phyloP scores from a whole-genome alignment of 164 flowering plant species.

The Chimonanthus salicifolius region DNA sequence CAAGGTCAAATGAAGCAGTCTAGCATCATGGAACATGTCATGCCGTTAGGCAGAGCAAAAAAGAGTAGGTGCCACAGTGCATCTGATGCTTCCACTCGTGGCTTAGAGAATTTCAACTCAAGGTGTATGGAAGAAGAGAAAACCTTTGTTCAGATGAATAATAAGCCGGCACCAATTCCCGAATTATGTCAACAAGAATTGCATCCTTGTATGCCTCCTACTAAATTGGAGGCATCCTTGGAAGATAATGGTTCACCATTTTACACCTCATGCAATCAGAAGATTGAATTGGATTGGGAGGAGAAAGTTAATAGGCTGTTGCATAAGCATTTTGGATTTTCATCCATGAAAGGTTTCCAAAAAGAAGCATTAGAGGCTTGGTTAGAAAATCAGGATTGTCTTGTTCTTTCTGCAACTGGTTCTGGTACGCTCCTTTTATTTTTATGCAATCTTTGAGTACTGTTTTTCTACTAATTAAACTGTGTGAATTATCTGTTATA shows the following conservation, averaged over 20 bases:
- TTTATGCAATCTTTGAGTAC: background rate
- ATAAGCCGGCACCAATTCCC: background rate
- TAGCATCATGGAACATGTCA: constrained; percentile 45
- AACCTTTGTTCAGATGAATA: background rate
- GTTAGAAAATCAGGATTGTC: constrained; percentile 66
- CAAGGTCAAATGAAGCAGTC: constrained; percentile 39
- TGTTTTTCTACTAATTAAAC: background rate
- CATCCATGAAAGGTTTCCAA: constrained; percentile 73
- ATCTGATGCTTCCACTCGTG: constrained; percentile 13
- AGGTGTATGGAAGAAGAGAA: constrained; percentile 11
- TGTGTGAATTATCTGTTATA: too few relatives aligned
- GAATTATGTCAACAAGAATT: background rate
- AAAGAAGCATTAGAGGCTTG: constrained; percentile 77
- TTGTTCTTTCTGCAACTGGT: constrained; percentile 94
- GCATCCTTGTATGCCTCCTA: background rate
- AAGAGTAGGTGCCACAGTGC: constrained; percentile 17
- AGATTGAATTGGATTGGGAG: constrained; percentile 55
- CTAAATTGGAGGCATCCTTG: constrained; percentile 4
- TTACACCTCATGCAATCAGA: constrained; percentile 18
- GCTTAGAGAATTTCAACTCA: constrained; percentile 12
- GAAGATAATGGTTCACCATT: constrained; percentile 1
- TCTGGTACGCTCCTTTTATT: constrained; percentile 47
- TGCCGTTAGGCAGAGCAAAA: constrained; percentile 19
- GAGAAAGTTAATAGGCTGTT: constrained; percentile 37
- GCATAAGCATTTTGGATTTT: constrained; percentile 61